Conservation (phyloP, 371 early-diverging fungal genomes). For the Caulochytrium protostelioides region DNA sequence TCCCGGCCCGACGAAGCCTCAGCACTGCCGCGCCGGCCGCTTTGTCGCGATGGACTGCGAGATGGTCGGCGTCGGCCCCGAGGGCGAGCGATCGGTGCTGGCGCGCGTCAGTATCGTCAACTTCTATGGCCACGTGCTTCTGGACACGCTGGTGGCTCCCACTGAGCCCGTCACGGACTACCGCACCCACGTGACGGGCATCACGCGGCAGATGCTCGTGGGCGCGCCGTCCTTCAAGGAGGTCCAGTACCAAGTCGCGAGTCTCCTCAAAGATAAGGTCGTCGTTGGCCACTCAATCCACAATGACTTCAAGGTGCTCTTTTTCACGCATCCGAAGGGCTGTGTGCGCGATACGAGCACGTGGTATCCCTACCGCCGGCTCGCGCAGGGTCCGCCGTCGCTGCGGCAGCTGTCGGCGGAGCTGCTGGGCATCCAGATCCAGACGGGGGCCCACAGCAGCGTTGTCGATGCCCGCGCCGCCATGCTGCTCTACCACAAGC, state of each 20-base stretch:
- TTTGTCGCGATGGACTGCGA: conserved; percentile 95
- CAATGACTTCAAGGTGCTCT: conserved; percentile 56
- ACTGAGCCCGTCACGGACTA: conserved; percentile 70
- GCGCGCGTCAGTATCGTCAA: conserved; percentile 86
- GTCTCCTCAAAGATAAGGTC: conserved; percentile 54
- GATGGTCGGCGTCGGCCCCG: conserved; percentile 89
- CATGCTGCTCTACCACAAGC: conserved; percentile 65
- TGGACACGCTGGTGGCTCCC: conserved; percentile 70
- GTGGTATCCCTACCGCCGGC: conserved; percentile 46
- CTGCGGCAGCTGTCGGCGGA: conserved; percentile 52
- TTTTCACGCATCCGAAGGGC: conserved; percentile 53
- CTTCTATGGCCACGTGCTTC: conserved; percentile 59
- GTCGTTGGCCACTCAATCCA: conserved; percentile 77
- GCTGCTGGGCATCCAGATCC: conserved; percentile 53
- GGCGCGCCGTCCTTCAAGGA: conserved; percentile 41
- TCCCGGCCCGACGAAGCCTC: conserved; percentile 19
- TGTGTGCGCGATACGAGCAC: conserved; percentile 63
- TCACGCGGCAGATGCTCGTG: conserved; percentile 39
- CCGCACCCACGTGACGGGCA: conserved; percentile 78
- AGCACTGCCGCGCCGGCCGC: no score
- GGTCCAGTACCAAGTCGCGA: conserved; percentile 52
- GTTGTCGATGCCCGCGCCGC: conserved; percentile 78
- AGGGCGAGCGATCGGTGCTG: conserved; percentile 52
- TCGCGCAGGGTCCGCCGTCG: conserved; percentile 46
- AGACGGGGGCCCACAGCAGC: conserved; percentile 73